Base-by-base conservation (phyloP, 73 alveolate species). In the Durusdinium trenchii region DNA sequence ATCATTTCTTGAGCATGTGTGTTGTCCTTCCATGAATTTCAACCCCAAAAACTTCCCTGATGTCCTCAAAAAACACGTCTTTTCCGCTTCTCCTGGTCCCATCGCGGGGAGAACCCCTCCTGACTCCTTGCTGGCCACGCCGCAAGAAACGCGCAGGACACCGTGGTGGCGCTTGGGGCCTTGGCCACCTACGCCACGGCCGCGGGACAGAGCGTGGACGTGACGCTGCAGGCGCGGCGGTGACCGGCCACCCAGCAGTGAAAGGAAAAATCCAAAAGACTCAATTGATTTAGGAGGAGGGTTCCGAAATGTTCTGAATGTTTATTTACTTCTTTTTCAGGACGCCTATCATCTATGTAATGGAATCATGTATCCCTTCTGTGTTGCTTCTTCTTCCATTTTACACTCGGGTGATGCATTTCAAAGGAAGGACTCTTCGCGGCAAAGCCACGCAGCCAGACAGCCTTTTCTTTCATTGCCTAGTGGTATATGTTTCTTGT, bases 181-280 rank as follows among this genome's bases (percentile, higher is more conserved):
- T 47, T 91, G 48, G 98, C 89, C 40, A 69, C 78, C 36, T 91
- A 91, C 32, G 98, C 98, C 61, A 69, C 60, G 42, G 43, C 75
- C 14, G 98, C 89, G 7, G 98, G 98, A 36, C 98, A 91, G 60
- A 91, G 81, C 78, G 98, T 91, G 98, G 98, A 91, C 38, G 46
- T 91, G 57, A 32, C 83, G 30, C 38, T 91, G 45, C 69, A 91
- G 98, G 98, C 86, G 14, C 30, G 43, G 45, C 40, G 6, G 47
- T 30, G 46, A 16, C 42, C 6, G 45, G 0, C n/a, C n/a, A n/a
- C n/a, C n/a, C n/a, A n/a, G 64, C 64, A 54, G 64, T 54, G 9
- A 20, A 54, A 54, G 9, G 64, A 20, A 54, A 54, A 54, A 9
- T 9, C 28, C 64, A 9, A 54, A 54, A 12, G 9, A 54, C 28